Evolutionary conservation across 225 moss, liverwort and hornwort species (phyloP).

Genomic region (Asterella californica): DNA sequence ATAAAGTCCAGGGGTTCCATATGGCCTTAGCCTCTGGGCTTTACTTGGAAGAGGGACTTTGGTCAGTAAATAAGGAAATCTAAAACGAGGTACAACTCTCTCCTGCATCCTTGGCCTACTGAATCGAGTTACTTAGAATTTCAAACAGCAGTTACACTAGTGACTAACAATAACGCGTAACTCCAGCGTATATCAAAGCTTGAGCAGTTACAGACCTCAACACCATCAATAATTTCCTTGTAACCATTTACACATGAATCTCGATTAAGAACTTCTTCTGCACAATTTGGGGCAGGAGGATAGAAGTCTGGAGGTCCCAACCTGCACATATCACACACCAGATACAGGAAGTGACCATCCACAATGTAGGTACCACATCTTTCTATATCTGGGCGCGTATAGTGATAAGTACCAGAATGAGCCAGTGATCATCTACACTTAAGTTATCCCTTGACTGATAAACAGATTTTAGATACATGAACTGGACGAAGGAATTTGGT

Average conservation of each 20-base stretch:
- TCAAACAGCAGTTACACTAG: background rate
- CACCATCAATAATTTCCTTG: slow-evolving; percentile 88
- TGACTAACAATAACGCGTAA: background rate
- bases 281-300: slow-evolving; percentile 83
- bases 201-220: slow-evolving; percentile 55
- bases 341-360: background rate
- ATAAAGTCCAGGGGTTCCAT: too few species aligned
- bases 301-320: slow-evolving; percentile 96
- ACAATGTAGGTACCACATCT: background rate
- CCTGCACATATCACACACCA: slow-evolving; percentile 28
- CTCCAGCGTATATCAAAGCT: background rate
- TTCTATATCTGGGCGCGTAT: background rate
- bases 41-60: too few species aligned
- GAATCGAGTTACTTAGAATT: background rate
- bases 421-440: too few species aligned
- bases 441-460: too few species aligned
- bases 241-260: slow-evolving; percentile 81
- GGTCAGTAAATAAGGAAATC: too few species aligned
- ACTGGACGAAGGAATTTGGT: too few species aligned
- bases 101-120: background rate
- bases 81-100: too few species aligned
- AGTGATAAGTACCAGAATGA: too few species aligned
- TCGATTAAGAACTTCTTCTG: slow-evolving; percentile 83
- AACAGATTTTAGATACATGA: too few species aligned
- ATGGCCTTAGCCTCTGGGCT: too few species aligned